Percentiles rank a stretch among this genome's conserved stretches.
Conservation (phyloP, 805 yeast genomes). For the Hanseniaspora meyeri region DNA sequence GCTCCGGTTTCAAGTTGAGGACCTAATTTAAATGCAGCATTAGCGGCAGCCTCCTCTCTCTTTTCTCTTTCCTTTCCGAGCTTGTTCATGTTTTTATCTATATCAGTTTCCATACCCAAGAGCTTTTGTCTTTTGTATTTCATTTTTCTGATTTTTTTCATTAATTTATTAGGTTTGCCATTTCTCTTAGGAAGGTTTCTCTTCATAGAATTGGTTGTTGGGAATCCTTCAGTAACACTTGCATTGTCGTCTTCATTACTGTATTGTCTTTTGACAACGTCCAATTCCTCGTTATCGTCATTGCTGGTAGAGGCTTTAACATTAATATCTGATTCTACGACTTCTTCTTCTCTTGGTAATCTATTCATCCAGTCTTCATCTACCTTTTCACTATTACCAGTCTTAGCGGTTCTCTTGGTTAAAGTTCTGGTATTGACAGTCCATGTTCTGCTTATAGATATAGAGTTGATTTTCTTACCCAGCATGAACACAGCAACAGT, state of each 20-base stretch:
- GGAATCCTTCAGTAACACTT: neutral
- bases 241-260: conserved; percentile 3
- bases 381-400: conserved; percentile 35
- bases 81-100: conserved; percentile 21
- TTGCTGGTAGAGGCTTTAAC: neutral
- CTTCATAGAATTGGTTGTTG: conserved; percentile 5
- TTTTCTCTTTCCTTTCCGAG: conserved; percentile 29
- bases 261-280: neutral
- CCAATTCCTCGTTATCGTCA: conserved; percentile 1
- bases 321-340: neutral
- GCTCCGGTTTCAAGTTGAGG: conserved; percentile 17
- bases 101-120: conserved; percentile 20
- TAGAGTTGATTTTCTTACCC: conserved; percentile 80
- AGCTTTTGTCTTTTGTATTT: conserved; percentile 26
- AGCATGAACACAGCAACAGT: conserved; percentile 53
- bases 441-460: conserved; percentile 85
- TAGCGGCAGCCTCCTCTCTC: conserved; percentile 34
- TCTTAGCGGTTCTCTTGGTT: neutral
- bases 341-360: conserved; percentile 59
- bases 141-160: conserved; percentile 23
- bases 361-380: conserved; percentile 70
- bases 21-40: conserved; percentile 34
- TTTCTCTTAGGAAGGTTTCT: conserved; percentile 35
- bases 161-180: conserved; percentile 26
- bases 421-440: conserved; percentile 46